Evolutionary conservation across 176 grass and related monocot species (phyloP).

Genomic region (Bothriochloa decipiens): DNA sequence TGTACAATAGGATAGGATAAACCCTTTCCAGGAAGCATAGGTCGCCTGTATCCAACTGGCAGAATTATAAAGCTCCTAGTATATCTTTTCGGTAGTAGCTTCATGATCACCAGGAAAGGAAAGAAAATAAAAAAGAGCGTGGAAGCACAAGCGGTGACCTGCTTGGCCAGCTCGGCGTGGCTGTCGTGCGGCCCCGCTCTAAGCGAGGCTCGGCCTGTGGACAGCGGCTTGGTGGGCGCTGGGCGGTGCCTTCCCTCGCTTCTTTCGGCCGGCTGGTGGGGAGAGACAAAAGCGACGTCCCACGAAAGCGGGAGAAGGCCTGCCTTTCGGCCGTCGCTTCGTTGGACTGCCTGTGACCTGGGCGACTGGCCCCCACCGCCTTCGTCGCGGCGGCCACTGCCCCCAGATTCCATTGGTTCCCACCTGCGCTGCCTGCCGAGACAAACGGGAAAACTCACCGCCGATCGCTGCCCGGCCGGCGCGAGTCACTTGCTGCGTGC

Average conservation of each 20-base stretch:
- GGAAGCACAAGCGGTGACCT: slow-evolving; percentile 19
- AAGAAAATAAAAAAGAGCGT: background rate
- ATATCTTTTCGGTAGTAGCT: too few relatives aligned
- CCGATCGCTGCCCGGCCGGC: too few relatives aligned
- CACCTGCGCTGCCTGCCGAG: background rate
- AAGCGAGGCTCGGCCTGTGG: background rate
- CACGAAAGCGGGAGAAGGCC: background rate
- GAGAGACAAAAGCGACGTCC: slow-evolving; percentile 19
- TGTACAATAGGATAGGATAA: background rate
- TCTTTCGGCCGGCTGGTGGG: slow-evolving; percentile 37
- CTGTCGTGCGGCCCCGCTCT: slow-evolving; percentile 25
- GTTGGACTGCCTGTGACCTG: slow-evolving; percentile 15
- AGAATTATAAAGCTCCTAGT: background rate
- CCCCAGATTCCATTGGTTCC: background rate
- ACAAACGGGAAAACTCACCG: too few relatives aligned
- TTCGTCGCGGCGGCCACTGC: too few relatives aligned
- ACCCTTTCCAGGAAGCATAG: background rate
- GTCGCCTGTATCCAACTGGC: background rate
- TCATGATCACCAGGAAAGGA: too few relatives aligned
- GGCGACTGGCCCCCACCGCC: too few relatives aligned
- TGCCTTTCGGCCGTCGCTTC: slow-evolving; percentile 47
- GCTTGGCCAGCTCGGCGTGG: slow-evolving; percentile 19
- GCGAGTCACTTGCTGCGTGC: too few relatives aligned
- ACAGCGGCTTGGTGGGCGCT: slow-evolving; percentile 11
- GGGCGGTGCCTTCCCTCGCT: background rate